Percentiles rank a stretch among this genome's conserved stretches.
Evolutionary conservation across 2,329 filamentous ascomycete genomes (phyloP).

Genomic region (Epichloe uncinata): DNA sequence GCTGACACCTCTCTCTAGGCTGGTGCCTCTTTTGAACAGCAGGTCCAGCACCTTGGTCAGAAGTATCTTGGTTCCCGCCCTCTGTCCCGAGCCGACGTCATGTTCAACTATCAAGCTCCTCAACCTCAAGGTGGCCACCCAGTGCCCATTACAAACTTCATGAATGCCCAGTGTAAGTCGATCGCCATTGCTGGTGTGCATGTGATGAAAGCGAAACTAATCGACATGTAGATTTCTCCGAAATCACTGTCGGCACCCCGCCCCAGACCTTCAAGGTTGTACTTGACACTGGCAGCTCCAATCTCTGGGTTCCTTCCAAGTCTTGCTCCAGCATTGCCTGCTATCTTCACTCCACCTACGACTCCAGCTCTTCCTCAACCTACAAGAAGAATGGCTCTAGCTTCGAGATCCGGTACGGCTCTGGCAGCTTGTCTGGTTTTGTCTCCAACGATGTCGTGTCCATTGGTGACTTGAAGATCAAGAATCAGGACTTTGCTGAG

Average conservation of each 20-base stretch:
- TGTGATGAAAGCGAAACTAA: not conserved
- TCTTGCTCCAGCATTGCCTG: slow-evolving; percentile 93
- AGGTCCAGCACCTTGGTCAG: slow-evolving; percentile 74
- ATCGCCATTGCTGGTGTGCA: not conserved
- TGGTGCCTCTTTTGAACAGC: slow-evolving; percentile 63
- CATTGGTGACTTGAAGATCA: slow-evolving; percentile 81
- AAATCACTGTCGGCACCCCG: slow-evolving; percentile 84
- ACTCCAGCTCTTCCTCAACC: slow-evolving; percentile 74
- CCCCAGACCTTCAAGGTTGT: slow-evolving; percentile 97
- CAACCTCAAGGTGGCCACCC: slow-evolving; percentile 56
- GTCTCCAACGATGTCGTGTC: slow-evolving; percentile 76
- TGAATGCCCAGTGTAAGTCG: slow-evolving; percentile 91
- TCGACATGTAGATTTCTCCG: slow-evolving; percentile 66
- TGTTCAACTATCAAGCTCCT: slow-evolving; percentile 65
- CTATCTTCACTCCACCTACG: slow-evolving; percentile 95
- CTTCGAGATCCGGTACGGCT: slow-evolving; percentile 93
- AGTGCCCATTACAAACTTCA: slow-evolving; percentile 89
- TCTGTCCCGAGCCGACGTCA: slow-evolving; percentile 53
- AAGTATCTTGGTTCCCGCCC: slow-evolving; percentile 84
- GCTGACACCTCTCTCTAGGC: slow-evolving; percentile 35
- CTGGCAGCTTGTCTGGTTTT: slow-evolving; percentile 84
- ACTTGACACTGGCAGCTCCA: slow-evolving; percentile 95
- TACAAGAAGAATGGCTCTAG: slow-evolving; percentile 89
- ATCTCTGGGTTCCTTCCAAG: slow-evolving; percentile 91
- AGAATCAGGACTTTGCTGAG: slow-evolving; percentile 90